Base-by-base conservation (phyloP, 208 protist genomes). In the Trypanosomatidae sp. region DNA sequence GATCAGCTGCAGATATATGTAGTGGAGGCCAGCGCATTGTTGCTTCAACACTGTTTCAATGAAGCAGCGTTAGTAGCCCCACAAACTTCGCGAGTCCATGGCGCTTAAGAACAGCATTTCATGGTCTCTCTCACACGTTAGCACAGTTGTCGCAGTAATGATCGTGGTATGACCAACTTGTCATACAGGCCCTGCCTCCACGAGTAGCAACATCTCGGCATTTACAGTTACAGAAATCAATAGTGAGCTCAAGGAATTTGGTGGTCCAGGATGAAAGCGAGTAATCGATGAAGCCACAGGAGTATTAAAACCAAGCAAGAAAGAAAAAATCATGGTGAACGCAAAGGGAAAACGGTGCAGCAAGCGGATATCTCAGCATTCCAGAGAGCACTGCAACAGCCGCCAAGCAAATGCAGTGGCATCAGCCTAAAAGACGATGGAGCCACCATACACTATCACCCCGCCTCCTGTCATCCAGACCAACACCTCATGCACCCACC, bases 401-500 rank as follows among this genome's bases (percentile, higher is more conserved):
- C 17, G 8, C 6, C 13, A 2, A 56, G 44, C 1, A 66, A 39
- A 62, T n/a, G 12, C 55, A 73, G 4, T 15, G 69, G 28, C 17
- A 28, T 13, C 30, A 33, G 3, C 22, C 28, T 25, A 66, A 1
- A 80, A 30, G 9, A 28, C 6, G 25, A 62, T 62, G 12, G n/a
- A 39, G 7, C 50, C 59, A 4, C 55, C 59, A 17, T 66, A 71
- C 5, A 77, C 70, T 25, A n/a, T 1, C 22, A 69, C 66, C 10
- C 56, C 66, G 30, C 15, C n/a, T 30, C 58, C 55, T 10, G 60
- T 66, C 58, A 77, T 69, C 25, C 17, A 70, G 6, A 25, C 59
- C n/a, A 44, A 9, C 15, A 30, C 41, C 33, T 66, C 44, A 28
- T 41, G 6, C 12, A 60, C 67, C 47, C 71, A 71, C 12, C 19